Evolutionary conservation across 805 yeast genomes (phyloP), one percentile per base, ranked within the genome.

Genomic region (Hagleromyces aurorensis): DNA sequence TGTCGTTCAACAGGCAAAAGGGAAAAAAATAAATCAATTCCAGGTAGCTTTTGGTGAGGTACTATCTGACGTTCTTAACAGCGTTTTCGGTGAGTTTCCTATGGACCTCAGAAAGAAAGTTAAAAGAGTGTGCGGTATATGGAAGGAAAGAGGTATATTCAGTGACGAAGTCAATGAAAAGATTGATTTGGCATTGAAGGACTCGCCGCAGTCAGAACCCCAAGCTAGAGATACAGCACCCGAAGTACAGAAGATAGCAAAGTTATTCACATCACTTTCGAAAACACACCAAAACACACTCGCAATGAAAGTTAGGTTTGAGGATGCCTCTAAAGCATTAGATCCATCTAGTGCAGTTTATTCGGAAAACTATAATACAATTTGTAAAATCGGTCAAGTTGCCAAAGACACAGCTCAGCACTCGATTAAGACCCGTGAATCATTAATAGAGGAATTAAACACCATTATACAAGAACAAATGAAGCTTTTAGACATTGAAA

Each of bases 131-230:
- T 61, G 74, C 11, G 65, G 60, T 21, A 81, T 78, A n/a, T 78
- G 85, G 85, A 62, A 64, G 21, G 73, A 73, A 43, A 59, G 87
- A 29, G 52, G 50, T n/a, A 68, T 78, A 0, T 76, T 78, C 37
- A 28, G 53, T 4, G 42, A 50, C 4, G 46, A 44, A 2, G 60
- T 54, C 5, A 41, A 64, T 28, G 26, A 38, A 10, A 46, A 44
- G 7, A 50, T 67, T 12, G 55, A 53, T 14, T 30, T 37, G 6
- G 34, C 38, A 16, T 31, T 52, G 20, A 33, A 37, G 35, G n/a
- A n/a, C n/a, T n/a, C n/a, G n/a, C n/a, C n/a, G n/a, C n/a, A n/a
- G n/a, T 21, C 44, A 6, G 40, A 37, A 16, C 45, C 37, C 19
- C 19, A 36, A 11, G 25, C 38, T 4, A 25, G 41, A 6, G 38